Evolutionary conservation across 495 filamentous ascomycete species (phyloP).

Genomic region (Cercophora newfieldiana): DNA sequence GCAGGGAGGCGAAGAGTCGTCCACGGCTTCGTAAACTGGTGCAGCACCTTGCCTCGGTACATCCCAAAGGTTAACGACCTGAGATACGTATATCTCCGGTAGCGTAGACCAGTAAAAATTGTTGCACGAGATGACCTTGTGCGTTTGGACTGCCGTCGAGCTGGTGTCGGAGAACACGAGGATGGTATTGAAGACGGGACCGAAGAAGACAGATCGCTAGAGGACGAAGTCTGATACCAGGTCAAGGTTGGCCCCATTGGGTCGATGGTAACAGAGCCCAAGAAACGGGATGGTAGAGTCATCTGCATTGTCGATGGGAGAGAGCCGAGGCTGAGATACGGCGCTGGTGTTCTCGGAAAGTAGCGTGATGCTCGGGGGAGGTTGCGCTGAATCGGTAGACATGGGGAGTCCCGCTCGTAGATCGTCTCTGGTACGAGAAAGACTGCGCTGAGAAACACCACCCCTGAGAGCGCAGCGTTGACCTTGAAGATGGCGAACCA

Average conservation of each 20-base stretch:
- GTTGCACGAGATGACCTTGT: constrained; percentile 14
- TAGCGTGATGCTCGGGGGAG: constrained; percentile 24
- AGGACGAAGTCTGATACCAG: constrained; percentile 24
- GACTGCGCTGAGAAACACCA: constrained; percentile 29
- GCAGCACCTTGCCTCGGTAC: constrained; percentile 19
- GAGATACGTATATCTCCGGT: constrained; percentile 24
- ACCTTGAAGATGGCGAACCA: constrained; percentile 49
- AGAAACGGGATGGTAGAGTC: constrained; percentile 29
- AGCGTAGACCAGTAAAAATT: neutral
- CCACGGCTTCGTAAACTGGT: constrained; percentile 32
- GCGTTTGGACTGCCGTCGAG: constrained; percentile 3
- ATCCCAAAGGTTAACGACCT: constrained; percentile 23
- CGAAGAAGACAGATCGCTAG: constrained; percentile 14
- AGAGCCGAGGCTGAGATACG: constrained; percentile 24
- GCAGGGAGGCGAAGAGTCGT: constrained; percentile 27
- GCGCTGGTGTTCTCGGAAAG: constrained; percentile 12
- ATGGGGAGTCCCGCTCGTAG: constrained; percentile 37
- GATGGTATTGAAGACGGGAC: neutral
- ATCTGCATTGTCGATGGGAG: constrained; percentile 29
- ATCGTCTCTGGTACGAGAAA: constrained; percentile 60
- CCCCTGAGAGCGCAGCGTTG: constrained; percentile 41
- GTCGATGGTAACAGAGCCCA: constrained; percentile 11
- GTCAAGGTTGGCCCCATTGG: constrained; percentile 10
- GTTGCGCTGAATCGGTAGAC: constrained; percentile 22
- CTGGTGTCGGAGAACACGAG: neutral